These are phyloP conservation scores for Pelomyxa schiedti DNA, from an alignment of 78 protist genomes.

Conservation along the genomic window DNA sequence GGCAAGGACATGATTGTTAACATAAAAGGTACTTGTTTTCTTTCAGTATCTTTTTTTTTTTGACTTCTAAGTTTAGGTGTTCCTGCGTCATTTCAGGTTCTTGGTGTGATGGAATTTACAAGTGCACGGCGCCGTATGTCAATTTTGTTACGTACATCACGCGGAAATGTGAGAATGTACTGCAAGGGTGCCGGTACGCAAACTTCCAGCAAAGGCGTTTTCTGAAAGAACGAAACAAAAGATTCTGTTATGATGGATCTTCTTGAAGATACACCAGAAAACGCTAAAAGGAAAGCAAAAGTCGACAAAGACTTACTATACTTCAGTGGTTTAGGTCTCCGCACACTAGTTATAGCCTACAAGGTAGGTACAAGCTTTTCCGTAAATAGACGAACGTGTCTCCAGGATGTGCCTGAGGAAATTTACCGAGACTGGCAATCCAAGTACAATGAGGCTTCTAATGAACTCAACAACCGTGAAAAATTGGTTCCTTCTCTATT, in stretches of 20 bases:
- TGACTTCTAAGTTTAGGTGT: no score
- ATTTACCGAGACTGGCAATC: conserved; percentile 20
- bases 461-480: conserved; percentile 5
- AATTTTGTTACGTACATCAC: conserved; percentile 23
- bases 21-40: background rate
- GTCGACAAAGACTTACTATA: conserved; percentile 12
- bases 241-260: conserved; percentile 27
- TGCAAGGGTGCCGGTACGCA: conserved; percentile 33
- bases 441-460: conserved; percentile 14
- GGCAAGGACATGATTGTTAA: background rate
- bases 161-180: conserved; percentile 9
- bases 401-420: conserved; percentile 29
- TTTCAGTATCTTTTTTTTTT: no score
- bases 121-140: conserved; percentile 46
- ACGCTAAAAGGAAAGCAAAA: background rate
- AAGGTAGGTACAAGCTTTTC: no score
- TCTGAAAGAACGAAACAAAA: conserved; percentile 32
- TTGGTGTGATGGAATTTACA: conserved; percentile 33
- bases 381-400: no score
- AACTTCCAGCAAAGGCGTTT: background rate
- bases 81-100: conserved; percentile 5
- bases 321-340: conserved; percentile 54
- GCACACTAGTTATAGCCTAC: conserved; percentile 64
- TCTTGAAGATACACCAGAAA: background rate
- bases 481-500: background rate